These are phyloP conservation scores for Arabis hirsuta DNA, from an alignment of 345 rosid species.

Conservation along the genomic window DNA sequence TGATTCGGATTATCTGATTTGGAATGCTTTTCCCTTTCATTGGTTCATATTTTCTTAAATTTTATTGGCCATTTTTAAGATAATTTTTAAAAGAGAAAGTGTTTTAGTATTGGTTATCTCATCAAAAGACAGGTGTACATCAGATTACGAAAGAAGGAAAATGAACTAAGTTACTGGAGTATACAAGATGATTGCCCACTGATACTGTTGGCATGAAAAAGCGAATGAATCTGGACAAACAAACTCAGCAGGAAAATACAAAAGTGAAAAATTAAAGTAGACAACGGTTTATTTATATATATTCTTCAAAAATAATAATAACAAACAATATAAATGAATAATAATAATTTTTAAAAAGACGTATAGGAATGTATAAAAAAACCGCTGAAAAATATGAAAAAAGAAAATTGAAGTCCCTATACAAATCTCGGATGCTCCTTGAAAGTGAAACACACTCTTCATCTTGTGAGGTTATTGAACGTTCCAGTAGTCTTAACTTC, in stretches of 20 bases:
- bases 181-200: too few relatives aligned
- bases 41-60: too few relatives aligned
- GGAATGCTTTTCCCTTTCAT: too few relatives aligned
- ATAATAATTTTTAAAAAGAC: not conserved
- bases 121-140: too few relatives aligned
- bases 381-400: not conserved
- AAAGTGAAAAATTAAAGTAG: not conserved
- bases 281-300: conserved; percentile 16
- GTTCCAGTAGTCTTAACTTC: not conserved
- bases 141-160: too few relatives aligned
- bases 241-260: not conserved
- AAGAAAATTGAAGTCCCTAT: conserved; percentile 34
- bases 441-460: conserved; percentile 28
- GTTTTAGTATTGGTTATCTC: too few relatives aligned
- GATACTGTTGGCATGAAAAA: too few relatives aligned
- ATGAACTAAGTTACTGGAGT: too few relatives aligned
- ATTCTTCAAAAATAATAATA: conserved; percentile 31
- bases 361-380: conserved; percentile 29
- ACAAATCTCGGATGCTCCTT: conserved; percentile 42
- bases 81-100: too few relatives aligned
- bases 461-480: conserved; percentile 37
- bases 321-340: conserved; percentile 44
- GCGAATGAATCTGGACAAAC: too few relatives aligned
- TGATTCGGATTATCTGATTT: too few relatives aligned
- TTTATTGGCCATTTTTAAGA: too few relatives aligned